Evolutionary conservation across 306 rosid genomes (phyloP).

Genomic region (Mimosa pudica): DNA sequence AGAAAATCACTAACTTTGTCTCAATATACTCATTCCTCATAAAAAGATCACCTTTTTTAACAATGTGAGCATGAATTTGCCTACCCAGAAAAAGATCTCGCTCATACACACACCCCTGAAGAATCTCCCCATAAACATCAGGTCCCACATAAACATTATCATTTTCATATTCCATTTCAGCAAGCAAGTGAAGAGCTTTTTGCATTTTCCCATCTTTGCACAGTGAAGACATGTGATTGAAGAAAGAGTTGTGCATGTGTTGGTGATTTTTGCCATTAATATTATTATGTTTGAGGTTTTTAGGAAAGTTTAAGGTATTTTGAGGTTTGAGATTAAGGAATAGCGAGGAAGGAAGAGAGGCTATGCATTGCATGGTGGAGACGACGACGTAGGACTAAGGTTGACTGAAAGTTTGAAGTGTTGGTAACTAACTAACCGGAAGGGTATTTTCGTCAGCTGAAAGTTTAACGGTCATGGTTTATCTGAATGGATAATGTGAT

Average conservation of each 20-base stretch:
- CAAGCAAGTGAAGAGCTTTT: conserved; percentile 49
- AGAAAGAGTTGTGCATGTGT: conserved; percentile 41
- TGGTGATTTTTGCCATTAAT: conserved; percentile 22
- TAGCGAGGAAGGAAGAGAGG: conserved; percentile 47
- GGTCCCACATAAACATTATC: conserved; percentile 40
- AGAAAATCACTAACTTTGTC: conserved; percentile 73
- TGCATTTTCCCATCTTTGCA: conserved; percentile 59
- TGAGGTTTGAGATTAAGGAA: conserved; percentile 37
- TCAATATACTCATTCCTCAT: conserved; percentile 52
- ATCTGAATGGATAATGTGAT: conserved; percentile 17
- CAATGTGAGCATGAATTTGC: conserved; percentile 70
- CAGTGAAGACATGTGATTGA: conserved; percentile 46
- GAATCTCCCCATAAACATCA: conserved; percentile 66
- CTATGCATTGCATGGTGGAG: conserved; percentile 48
- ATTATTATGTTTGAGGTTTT: conserved; percentile 30
- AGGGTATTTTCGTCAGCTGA: conserved; percentile 32
- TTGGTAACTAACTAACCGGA: conserved; percentile 13
- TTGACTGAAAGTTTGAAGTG: neutral
- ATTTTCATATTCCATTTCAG: conserved; percentile 38
- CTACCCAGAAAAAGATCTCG: conserved; percentile 63
- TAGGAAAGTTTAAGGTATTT: conserved; percentile 23
- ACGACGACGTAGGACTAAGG: neutral
- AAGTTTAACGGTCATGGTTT: conserved; percentile 1
- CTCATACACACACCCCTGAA: conserved; percentile 76
- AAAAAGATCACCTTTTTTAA: conserved; percentile 53